A percentile compares a stretch with the other conserved stretches of the same genome.
Conservation (phyloP, 2,329 filamentous ascomycete genomes). For the Aphanocladium album region DNA sequence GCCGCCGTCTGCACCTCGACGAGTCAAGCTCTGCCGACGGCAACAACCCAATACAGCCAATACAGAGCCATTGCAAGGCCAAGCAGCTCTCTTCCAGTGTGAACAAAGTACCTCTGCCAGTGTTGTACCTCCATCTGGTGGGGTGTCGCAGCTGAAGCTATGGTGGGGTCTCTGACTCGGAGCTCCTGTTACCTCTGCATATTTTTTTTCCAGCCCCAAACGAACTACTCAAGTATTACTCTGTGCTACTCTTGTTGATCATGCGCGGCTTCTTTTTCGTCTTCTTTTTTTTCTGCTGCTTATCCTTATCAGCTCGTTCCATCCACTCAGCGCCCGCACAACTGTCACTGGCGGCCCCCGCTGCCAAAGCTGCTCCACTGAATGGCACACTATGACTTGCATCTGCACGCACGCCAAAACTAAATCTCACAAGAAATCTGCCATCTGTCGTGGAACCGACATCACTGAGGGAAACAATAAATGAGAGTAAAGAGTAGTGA, state of each 20-base stretch:
- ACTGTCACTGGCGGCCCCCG: constrained; percentile 2
- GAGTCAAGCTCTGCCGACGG: constrained; percentile 10
- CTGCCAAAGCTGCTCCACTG: not conserved
- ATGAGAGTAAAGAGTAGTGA: too few relatives aligned
- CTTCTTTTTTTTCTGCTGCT: not conserved
- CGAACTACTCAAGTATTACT: not conserved
- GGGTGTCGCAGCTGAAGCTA: constrained; percentile 10
- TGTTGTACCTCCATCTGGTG: not conserved
- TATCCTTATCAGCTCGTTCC: constrained; percentile 5
- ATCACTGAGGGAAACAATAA: too few relatives aligned
- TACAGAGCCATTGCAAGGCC: not conserved
- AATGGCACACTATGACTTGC: not conserved
- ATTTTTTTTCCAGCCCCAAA: constrained; percentile 9
- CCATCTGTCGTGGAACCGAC: not conserved
- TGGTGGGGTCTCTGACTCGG: constrained; percentile 11
- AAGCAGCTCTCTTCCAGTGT: not conserved
- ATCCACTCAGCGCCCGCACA: constrained; percentile 2
- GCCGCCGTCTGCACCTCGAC: not conserved
- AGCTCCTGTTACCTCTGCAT: constrained; percentile 1
- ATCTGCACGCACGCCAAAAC: not conserved
- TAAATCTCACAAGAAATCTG: not conserved
- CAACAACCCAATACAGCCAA: not conserved
- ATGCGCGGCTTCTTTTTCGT: not conserved
- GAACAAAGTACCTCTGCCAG: not conserved
- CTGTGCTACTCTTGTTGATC: not conserved